Percentiles rank a stretch among this genome's conserved stretches.
Conservation (phyloP, 495 filamentous ascomycete species). For the Penicillium lividum region DNA sequence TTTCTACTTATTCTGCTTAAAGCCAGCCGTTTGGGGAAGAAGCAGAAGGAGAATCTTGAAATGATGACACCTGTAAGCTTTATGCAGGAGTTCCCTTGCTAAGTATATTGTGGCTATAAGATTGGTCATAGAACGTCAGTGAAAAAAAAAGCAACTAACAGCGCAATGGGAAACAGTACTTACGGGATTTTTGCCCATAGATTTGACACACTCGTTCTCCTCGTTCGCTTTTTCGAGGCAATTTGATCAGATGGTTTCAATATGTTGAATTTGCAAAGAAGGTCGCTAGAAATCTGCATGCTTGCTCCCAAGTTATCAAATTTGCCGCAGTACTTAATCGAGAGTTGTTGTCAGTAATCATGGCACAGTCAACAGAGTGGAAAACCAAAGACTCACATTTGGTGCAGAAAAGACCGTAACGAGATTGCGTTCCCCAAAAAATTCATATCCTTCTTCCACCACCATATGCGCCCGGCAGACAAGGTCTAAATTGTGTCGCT, state of each 20-base stretch:
- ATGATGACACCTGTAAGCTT: no score
- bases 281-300: conserved; percentile 92
- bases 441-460: conserved; percentile 98
- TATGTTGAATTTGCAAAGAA: conserved; percentile 96
- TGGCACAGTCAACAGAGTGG: neutral
- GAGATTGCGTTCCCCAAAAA: conserved; percentile 92
- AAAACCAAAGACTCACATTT: conserved; percentile 65
- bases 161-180: no score
- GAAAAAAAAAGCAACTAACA: no score
- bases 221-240: conserved; percentile 96
- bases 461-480: conserved; percentile 99
- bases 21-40: no score
- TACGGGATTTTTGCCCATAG: no score
- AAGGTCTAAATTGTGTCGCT: conserved; percentile 92
- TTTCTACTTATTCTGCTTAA: no score
- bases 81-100: no score
- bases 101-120: no score
- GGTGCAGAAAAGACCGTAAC: conserved; percentile 98
- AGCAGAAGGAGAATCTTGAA: no score
- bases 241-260: conserved; percentile 94
- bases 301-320: conserved; percentile 99
- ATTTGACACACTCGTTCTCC: conserved; percentile 67
- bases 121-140: no score
- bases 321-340: conserved; percentile 88
- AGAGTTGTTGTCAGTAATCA: conserved; percentile 1